These are phyloP conservation scores for Coemansia sp. DNA, from an alignment of 192 early-diverging fungal species.

Conservation along the genomic window DNA sequence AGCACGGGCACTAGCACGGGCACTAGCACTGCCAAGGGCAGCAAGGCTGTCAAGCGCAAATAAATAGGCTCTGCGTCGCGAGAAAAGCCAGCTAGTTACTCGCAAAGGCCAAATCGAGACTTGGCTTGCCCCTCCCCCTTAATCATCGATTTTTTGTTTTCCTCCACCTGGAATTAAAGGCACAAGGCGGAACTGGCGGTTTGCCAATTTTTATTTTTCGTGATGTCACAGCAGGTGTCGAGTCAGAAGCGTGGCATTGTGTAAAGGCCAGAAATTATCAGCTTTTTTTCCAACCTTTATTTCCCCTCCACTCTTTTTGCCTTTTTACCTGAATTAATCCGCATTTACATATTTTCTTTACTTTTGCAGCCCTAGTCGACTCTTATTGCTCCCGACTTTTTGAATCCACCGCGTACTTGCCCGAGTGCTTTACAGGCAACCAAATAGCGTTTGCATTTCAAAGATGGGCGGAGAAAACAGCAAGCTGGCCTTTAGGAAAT, in stretches of 20 bases:
- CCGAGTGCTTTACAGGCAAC: background rate
- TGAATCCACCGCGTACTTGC: background rate
- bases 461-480: conserved; percentile 84
- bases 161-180: too few species aligned
- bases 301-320: background rate
- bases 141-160: too few species aligned
- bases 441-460: background rate
- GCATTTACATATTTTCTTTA: background rate
- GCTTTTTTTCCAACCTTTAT: too few species aligned
- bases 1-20: background rate
- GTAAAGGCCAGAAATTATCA: too few species aligned
- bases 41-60: conserved; percentile 21
- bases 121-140: too few species aligned
- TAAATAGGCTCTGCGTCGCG: background rate
- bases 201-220: background rate
- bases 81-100: too few species aligned
- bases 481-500: conserved; percentile 84
- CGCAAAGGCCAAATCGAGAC: too few species aligned
- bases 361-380: background rate
- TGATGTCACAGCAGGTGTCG: background rate
- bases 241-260: too few species aligned
- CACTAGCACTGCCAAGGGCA: conserved; percentile 1
- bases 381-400: background rate
- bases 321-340: background rate
- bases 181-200: background rate